Base-by-base conservation (phyloP, 2,329 filamentous ascomycete genomes). In the Colletotrichum lini region DNA sequence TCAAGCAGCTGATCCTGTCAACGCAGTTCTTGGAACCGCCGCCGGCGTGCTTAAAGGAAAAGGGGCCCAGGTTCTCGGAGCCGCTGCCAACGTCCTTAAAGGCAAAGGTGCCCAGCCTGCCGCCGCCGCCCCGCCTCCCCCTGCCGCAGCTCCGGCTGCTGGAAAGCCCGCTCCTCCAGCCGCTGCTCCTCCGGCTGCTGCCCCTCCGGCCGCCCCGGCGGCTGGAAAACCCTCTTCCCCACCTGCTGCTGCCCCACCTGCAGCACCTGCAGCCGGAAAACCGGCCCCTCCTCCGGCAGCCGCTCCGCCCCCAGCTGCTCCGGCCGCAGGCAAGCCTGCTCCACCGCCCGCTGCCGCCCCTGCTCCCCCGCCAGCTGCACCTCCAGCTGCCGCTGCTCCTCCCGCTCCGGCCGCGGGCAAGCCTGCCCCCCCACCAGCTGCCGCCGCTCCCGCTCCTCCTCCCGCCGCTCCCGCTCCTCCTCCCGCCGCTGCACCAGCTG, bases 11-110 rank as follows among this genome's bases (percentile, higher is more conserved):
- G 57, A 67, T 16, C 67, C 67, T 0, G 40, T 70, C 8, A 52
- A 44, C 8, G 30, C 64, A 10, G 67, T 70, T 7, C 44, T 70
- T n/a, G 67, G 67, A 35, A 67, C 63, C 2, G 68, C 68, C 9
- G 68, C 63, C 4, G 68, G 68, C n/a, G 63, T 70, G 3, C 44
- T 71, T n/a, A 71, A 62, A 38, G 68, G 68, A n/a, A 71, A 71
- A 23, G 64, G 64, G 2, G 64, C 35, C 5, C 64, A 61, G 13
- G 68, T 71, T 18, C 58, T 71, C 1, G 64, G 64, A 15, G 58
- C 68, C 15, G 68, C 68, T 12, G 50, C 64, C 21, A 52, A 58
- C 15, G 64, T 71, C 2, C 64, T 71, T 0, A 71, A 71, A 42
- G 65, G 65, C 10, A 71, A 71, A 35, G 57, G 35, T 9, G 57